A percentile compares a stretch with the other conserved stretches of the same genome.
Evolutionary conservation across 148 eudicot genomes (phyloP).

Genomic region (Silene conica): DNA sequence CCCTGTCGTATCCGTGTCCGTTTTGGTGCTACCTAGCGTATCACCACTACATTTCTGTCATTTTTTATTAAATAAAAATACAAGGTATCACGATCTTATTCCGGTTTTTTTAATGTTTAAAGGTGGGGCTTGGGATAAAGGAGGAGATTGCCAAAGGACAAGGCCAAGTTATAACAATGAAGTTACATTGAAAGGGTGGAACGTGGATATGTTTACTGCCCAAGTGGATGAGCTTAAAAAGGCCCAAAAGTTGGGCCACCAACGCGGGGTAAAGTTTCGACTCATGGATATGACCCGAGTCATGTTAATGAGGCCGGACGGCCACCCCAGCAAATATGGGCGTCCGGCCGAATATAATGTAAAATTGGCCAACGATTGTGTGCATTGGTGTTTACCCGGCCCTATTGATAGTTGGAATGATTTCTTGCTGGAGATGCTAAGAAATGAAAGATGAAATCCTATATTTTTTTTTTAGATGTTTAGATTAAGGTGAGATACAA

Average conservation of each 20-base stretch:
- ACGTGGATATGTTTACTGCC: constrained; percentile 37
- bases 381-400: constrained; percentile 84
- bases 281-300: constrained; percentile 47
- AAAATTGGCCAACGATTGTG: constrained; percentile 50
- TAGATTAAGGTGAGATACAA: too few species aligned
- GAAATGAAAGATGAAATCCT: constrained; percentile 28
- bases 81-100: too few species aligned
- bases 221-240: constrained; percentile 49
- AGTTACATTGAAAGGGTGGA: constrained; percentile 33
- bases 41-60: too few species aligned
- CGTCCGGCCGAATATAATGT: constrained; percentile 46
- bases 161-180: constrained; percentile 45
- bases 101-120: constrained; percentile 27
- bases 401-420: constrained; percentile 64
- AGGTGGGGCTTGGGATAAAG: constrained; percentile 52
- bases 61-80: too few species aligned
- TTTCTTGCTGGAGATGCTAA: constrained; percentile 51
- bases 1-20: too few species aligned
- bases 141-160: constrained; percentile 42
- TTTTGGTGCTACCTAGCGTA: too few species aligned
- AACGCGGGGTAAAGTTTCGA: constrained; percentile 36
- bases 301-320: constrained; percentile 59
- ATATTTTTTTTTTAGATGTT: too few species aligned
- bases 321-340: constrained; percentile 59
- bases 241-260: constrained; percentile 36